Percentiles rank a stretch among this genome's conserved stretches.
These are phyloP conservation scores for Penicillium griseofulvum DNA, from an alignment of 2,329 filamentous ascomycete genomes.

Conservation along the genomic window DNA sequence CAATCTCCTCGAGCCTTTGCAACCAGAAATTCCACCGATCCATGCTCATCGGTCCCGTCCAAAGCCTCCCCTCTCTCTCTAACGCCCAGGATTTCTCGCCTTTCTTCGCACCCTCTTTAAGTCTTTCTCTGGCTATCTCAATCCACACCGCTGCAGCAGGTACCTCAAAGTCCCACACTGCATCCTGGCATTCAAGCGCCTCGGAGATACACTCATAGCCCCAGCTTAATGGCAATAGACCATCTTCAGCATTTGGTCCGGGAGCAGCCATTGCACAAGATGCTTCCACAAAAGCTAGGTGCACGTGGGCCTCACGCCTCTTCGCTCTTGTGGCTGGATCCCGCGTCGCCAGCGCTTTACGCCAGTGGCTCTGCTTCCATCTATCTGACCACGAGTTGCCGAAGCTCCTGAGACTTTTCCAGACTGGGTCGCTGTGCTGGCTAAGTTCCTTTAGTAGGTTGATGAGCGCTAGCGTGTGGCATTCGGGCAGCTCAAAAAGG, in stretches of 20 bases:
- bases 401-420: neutral
- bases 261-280: slow-evolving; percentile 3
- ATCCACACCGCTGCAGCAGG: slow-evolving; percentile 5
- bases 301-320: neutral
- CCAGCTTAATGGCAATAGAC: slow-evolving; percentile 1
- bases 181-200: slow-evolving; percentile 2
- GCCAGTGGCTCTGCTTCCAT: slow-evolving; percentile 3
- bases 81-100: slow-evolving; percentile 1
- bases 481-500: neutral
- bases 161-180: slow-evolving; percentile 3
- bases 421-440: neutral
- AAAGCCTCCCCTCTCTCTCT: slow-evolving; percentile 4
- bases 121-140: neutral
- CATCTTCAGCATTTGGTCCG: neutral
- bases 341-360: neutral
- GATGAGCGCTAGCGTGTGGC: neutral
- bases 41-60: slow-evolving; percentile 1
- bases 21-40: slow-evolving; percentile 3
- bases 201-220: slow-evolving; percentile 4
- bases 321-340: neutral
- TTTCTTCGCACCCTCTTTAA: slow-evolving; percentile 2
- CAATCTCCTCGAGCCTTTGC: neutral
- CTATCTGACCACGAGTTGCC: slow-evolving; percentile 1
- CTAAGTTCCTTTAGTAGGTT: neutral
- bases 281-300: neutral